These are phyloP conservation scores for Annulohypoxylon bovei DNA, from an alignment of 495 filamentous ascomycete species.

Conservation along the genomic window DNA sequence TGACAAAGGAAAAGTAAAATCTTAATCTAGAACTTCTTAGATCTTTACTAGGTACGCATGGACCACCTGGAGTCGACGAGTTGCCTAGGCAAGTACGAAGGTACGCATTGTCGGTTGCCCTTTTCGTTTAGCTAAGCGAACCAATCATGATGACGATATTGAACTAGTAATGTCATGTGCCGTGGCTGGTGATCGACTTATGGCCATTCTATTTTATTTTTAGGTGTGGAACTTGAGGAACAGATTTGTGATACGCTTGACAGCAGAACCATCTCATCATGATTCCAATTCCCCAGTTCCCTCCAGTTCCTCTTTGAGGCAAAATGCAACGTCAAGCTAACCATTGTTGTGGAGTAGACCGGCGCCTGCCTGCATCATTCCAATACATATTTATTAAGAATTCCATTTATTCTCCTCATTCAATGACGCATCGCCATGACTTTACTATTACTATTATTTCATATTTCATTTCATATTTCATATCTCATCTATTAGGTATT, in stretches of 20 bases:
- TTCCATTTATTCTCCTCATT: conserved; percentile 8
- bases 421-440: conserved; percentile 12
- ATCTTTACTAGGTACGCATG: too few relatives aligned
- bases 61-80: neutral
- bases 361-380: conserved; percentile 5
- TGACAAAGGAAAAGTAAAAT: neutral
- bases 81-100: conserved; percentile 1
- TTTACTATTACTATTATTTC: conserved; percentile 12
- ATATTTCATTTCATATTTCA: neutral
- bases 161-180: conserved; percentile 24
- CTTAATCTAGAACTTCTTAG: neutral
- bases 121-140: conserved; percentile 33
- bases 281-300: neutral
- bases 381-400: conserved; percentile 10
- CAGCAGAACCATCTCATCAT: conserved; percentile 21
- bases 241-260: neutral
- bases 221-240: conserved; percentile 13
- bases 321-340: conserved; percentile 23
- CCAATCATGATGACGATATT: conserved; percentile 9
- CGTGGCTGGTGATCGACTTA: conserved; percentile 21
- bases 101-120: conserved; percentile 12
- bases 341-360: conserved; percentile 5
- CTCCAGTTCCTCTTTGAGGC: neutral
- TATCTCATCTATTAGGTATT: neutral
- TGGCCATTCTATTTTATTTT: conserved; percentile 17